Evolutionary conservation across 176 grass and related monocot species (phyloP).

Genomic region (Oryza nivara): DNA sequence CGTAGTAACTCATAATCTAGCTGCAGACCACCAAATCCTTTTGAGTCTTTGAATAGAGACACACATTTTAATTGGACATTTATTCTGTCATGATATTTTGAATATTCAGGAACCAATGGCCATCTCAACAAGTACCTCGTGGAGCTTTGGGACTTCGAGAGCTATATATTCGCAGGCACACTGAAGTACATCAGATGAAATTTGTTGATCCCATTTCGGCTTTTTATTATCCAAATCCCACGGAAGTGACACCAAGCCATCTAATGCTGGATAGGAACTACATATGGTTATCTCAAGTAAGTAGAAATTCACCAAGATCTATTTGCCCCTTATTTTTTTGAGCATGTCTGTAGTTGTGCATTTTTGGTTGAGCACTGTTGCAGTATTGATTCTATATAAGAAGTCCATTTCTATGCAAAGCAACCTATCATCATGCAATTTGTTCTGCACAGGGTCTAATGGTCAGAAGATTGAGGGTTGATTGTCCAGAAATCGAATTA

Average conservation of each 20-base stretch:
- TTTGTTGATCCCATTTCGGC: slow-evolving; percentile 56
- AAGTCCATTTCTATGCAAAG: slow-evolving; percentile 31
- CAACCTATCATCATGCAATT: slow-evolving; percentile 16
- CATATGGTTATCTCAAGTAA: slow-evolving; percentile 67
- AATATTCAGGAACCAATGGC: slow-evolving; percentile 69
- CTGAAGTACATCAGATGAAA: slow-evolving; percentile 75
- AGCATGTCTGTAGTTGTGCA: slow-evolving; percentile 10
- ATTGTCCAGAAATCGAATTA: slow-evolving; percentile 26
- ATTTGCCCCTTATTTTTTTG: background rate
- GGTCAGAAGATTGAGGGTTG: slow-evolving; percentile 43
- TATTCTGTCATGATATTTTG: slow-evolving; percentile 4
- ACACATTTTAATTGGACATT: background rate
- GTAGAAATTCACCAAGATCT: slow-evolving; percentile 3
- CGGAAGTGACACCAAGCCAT: slow-evolving; percentile 38
- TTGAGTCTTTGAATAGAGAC: background rate
- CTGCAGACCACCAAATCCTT: slow-evolving; percentile 1
- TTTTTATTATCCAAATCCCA: slow-evolving; percentile 20
- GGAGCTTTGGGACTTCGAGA: slow-evolving; percentile 58
- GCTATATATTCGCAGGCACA: slow-evolving; percentile 61
- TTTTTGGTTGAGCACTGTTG: slow-evolving; percentile 14
- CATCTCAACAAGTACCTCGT: slow-evolving; percentile 54
- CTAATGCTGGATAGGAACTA: slow-evolving; percentile 62
- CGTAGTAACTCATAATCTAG: background rate
- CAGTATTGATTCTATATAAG: slow-evolving; percentile 10
- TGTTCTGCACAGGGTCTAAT: slow-evolving; percentile 66